Conservation (phyloP, 2,329 filamentous ascomycete species). For the Apiospora marii region DNA sequence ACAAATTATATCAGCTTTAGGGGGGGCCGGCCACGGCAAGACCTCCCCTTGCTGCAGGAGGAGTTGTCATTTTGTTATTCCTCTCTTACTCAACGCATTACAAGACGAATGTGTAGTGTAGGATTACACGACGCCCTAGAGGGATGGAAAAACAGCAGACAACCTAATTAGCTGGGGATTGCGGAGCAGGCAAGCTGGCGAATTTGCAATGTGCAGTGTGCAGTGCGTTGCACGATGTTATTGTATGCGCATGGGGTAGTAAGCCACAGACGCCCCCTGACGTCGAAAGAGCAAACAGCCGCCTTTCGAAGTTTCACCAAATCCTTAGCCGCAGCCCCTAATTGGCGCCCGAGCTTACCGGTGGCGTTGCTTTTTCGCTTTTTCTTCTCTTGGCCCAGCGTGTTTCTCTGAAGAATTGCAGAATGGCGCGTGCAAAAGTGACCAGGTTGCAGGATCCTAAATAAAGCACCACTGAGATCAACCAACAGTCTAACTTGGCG, state of each 20-base stretch:
- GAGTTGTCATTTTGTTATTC: neutral
- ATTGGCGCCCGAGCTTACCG: neutral
- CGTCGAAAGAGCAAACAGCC: neutral
- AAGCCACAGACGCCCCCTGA: neutral
- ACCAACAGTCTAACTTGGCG: neutral
- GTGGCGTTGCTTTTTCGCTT: neutral
- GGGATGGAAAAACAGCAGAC: neutral
- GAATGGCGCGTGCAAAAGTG: neutral
- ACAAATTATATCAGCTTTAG: neutral
- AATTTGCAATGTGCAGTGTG: neutral
- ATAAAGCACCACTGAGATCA: neutral
- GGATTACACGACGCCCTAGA: slow-evolving; percentile 13
- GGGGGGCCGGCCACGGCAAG: neutral
- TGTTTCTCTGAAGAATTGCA: neutral
- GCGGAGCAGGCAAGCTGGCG: neutral
- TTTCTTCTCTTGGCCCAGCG: neutral
- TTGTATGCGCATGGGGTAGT: slow-evolving; percentile 2
- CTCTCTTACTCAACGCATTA: neutral
- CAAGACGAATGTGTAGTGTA: neutral
- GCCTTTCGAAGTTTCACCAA: slow-evolving; percentile 5
- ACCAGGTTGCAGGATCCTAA: neutral
- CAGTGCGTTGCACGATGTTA: slow-evolving; percentile 1
- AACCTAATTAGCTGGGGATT: neutral
- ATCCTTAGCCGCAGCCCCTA: slow-evolving; percentile 9
- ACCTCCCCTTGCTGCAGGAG: slow-evolving; percentile 2